Evolutionary conservation across 2,329 filamentous ascomycete species (phyloP).

Genomic region (Colletotrichum filicis): DNA sequence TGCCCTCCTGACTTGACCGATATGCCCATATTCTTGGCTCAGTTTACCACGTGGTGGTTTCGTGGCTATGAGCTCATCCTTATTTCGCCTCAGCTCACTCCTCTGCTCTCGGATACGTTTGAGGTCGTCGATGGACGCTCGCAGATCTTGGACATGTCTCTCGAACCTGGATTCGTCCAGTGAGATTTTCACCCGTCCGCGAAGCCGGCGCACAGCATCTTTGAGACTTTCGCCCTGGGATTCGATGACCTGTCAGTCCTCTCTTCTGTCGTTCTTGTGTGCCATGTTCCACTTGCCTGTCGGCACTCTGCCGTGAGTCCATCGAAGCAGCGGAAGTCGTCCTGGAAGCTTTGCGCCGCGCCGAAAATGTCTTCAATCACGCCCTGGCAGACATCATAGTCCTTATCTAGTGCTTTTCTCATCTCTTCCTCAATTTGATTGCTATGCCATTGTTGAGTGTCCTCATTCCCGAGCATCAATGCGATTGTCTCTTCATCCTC

Average conservation of each 20-base stretch:
- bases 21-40: background rate
- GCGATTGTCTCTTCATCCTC: background rate
- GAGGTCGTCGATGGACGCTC: background rate
- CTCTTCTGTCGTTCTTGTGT: accelerated
- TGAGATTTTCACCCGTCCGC: background rate
- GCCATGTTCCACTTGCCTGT: background rate
- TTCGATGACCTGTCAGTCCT: accelerated
- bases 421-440: background rate
- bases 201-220: background rate
- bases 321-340: background rate
- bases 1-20: background rate
- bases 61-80: background rate
- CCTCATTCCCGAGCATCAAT: background rate
- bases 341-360: background rate
- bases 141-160: background rate
- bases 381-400: background rate
- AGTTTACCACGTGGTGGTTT: accelerated
- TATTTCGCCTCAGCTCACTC: background rate
- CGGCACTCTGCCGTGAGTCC: background rate
- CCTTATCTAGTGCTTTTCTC: background rate
- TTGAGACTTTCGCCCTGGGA: background rate
- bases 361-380: background rate
- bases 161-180: background rate
- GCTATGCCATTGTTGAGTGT: background rate
- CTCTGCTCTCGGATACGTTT: background rate